A percentile compares a stretch with the other conserved stretches of the same genome.
Conservation (phyloP, 139 green algal genomes). For the Chlorella sp. region DNA sequence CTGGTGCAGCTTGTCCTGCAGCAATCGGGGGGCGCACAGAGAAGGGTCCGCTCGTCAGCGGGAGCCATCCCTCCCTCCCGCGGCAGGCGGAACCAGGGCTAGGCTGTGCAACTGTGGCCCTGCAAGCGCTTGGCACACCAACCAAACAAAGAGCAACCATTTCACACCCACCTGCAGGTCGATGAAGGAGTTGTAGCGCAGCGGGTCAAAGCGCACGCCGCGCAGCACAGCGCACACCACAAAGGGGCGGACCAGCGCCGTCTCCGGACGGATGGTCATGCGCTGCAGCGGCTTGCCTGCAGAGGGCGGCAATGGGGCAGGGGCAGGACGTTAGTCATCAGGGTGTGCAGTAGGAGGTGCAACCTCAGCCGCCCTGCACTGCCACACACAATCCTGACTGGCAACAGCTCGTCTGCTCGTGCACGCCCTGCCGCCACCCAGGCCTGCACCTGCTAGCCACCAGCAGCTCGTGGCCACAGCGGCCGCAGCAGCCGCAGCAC, state of each 20-base stretch:
- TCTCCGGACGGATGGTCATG: conserved; percentile 88
- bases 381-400: neutral
- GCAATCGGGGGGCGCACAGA: neutral
- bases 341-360: neutral
- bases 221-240: conserved; percentile 95
- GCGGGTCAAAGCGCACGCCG: conserved; percentile 85
- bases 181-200: conserved; percentile 96
- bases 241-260: conserved; percentile 94
- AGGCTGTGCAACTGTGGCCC: too few relatives aligned
- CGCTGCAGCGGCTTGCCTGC: conserved; percentile 67
- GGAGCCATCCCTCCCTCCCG: too few relatives aligned
- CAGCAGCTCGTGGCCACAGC: neutral
- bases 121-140: too few relatives aligned
- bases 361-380: neutral
- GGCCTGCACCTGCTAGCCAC: too few relatives aligned
- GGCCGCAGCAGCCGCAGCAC: neutral
- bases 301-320: neutral
- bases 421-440: neutral
- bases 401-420: too few relatives aligned
- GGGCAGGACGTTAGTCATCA: neutral
- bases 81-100: too few relatives aligned
- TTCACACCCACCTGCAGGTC: conserved; percentile 89
- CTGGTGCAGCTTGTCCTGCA: conserved; percentile 98
- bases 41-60: neutral
- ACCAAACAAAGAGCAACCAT: too few relatives aligned